Conservation (phyloP, 768 basidiomycete species). For the Russula compacta region DNA sequence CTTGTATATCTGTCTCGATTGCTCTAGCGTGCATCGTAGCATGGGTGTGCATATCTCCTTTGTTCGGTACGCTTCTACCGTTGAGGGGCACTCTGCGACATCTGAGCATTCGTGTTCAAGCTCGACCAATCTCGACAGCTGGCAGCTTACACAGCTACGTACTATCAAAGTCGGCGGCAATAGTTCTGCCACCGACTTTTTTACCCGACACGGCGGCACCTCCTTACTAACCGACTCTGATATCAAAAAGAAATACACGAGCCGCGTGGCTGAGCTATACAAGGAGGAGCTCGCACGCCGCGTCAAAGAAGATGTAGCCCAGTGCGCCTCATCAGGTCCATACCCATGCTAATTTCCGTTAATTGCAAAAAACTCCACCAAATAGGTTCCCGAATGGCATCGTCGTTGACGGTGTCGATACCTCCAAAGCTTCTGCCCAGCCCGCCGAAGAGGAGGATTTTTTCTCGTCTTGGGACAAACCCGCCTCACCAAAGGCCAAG, state of each 20-base stretch:
- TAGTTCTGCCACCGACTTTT: slow-evolving; percentile 76
- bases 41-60: slow-evolving; percentile 98
- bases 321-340: slow-evolving; percentile 36
- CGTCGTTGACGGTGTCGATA: slow-evolving; percentile 72
- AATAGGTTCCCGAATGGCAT: slow-evolving; percentile 69
- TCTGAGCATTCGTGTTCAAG: slow-evolving; percentile 32
- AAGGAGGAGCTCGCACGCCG: slow-evolving; percentile 82
- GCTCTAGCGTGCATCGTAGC: slow-evolving; percentile 90
- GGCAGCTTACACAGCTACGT: slow-evolving; percentile 85
- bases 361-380: neutral
- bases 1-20: slow-evolving; percentile 95
- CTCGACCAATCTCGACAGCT: slow-evolving; percentile 93
- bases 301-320: slow-evolving; percentile 63
- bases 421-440: slow-evolving; percentile 29
- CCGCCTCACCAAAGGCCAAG: slow-evolving; percentile 33
- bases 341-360: neutral
- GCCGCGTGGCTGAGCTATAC: slow-evolving; percentile 77
- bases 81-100: neutral
- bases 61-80: slow-evolving; percentile 58
- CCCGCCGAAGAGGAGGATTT: slow-evolving; percentile 74
- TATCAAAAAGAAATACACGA: slow-evolving; percentile 84
- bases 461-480: slow-evolving; percentile 95
- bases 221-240: slow-evolving; percentile 63
- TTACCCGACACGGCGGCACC: slow-evolving; percentile 76
- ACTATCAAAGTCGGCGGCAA: slow-evolving; percentile 98